Conservation (phyloP, 805 yeast species). For the Jamesozyma hellenica region DNA sequence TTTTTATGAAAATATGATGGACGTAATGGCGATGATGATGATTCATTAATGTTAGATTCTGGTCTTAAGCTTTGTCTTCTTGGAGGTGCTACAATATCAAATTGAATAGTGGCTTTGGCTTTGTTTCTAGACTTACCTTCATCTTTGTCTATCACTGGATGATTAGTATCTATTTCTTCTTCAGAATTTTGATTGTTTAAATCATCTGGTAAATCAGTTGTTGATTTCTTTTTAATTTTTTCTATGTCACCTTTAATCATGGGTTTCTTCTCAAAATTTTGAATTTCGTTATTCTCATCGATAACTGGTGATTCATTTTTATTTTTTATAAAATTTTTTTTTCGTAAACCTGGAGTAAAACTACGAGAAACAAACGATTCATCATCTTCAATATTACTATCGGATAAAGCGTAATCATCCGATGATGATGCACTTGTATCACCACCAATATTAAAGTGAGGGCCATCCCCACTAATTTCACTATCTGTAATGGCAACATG, state of each 20-base stretch:
- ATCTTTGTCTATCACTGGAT: background rate
- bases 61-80: conserved; percentile 5
- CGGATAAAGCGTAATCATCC: background rate
- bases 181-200: conserved; percentile 8
- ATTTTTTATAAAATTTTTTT: too few relatives aligned
- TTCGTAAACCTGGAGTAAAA: too few relatives aligned
- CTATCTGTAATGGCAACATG: too few relatives aligned
- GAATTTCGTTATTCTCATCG: background rate
- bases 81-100: conserved; percentile 21
- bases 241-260: background rate
- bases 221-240: background rate
- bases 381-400: background rate
- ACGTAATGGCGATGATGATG: background rate
- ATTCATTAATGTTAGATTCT: conserved; percentile 1
- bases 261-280: too few relatives aligned
- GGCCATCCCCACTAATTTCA: too few relatives aligned
- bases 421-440: too few relatives aligned
- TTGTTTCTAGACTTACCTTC: background rate
- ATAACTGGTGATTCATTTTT: too few relatives aligned
- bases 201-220: conserved; percentile 5
- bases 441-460: too few relatives aligned
- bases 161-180: conserved; percentile 1
- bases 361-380: background rate
- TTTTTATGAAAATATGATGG: background rate
- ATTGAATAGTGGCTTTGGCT: conserved; percentile 19